Conservation (phyloP, 306 rosid genomes). For the Inga leiocalycina region DNA sequence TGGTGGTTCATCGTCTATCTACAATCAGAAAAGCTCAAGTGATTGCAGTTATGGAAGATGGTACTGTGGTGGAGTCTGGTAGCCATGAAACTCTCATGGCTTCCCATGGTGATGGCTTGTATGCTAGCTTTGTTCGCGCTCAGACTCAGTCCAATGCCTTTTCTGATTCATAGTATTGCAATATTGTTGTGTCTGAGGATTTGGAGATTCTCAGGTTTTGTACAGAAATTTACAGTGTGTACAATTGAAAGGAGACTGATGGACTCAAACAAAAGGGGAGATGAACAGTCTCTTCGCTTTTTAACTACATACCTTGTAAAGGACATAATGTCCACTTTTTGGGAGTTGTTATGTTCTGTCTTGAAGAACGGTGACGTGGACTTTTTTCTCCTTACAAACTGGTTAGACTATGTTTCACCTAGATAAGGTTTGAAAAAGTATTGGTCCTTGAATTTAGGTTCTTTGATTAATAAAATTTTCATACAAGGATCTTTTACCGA, state of each 20-base stretch:
- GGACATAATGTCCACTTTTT: neutral
- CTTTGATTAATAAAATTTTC: too few species aligned
- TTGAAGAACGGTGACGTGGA: neutral
- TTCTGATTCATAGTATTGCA: slow-evolving; percentile 33
- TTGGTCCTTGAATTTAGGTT: too few species aligned
- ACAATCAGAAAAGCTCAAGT: slow-evolving; percentile 71
- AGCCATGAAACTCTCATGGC: slow-evolving; percentile 72
- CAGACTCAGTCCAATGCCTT: slow-evolving; percentile 82
- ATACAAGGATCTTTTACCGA: too few species aligned
- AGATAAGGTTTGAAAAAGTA: neutral
- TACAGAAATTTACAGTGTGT: neutral
- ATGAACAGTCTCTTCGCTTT: neutral
- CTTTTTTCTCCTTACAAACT: too few species aligned
- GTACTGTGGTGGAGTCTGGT: slow-evolving; percentile 71
- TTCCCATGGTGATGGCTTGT: slow-evolving; percentile 59
- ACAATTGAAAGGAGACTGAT: neutral
- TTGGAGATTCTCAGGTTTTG: neutral
- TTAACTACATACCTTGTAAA: too few species aligned
- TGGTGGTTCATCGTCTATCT: slow-evolving; percentile 78
- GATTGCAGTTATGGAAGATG: slow-evolving; percentile 77
- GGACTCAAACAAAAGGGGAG: too few species aligned
- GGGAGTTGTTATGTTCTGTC: neutral
- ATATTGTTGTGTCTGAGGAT: neutral
- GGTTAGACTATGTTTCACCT: neutral
- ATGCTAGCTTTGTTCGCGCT: slow-evolving; percentile 68